Percentiles rank a stretch among this genome's conserved stretches.
phyloP scores from a whole-genome alignment of 768 basidiomycete genomes.

The Cantharellus anzutake region DNA sequence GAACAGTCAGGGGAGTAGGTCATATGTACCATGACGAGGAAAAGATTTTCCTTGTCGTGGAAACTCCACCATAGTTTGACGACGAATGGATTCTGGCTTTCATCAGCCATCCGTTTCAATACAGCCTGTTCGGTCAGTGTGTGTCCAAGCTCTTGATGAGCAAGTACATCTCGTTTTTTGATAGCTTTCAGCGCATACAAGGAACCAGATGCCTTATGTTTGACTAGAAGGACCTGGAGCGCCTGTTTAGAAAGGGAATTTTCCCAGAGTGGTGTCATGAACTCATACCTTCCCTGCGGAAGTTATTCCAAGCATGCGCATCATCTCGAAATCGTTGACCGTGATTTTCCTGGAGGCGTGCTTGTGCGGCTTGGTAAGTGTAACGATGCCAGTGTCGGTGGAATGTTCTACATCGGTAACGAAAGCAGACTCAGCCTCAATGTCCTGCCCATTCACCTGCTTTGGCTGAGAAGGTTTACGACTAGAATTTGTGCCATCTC shows the following conservation, averaged over 20 bases:
- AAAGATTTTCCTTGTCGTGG: conserved; percentile 93
- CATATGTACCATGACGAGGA: conserved; percentile 67
- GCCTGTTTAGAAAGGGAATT: too few species aligned
- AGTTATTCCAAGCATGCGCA: conserved; percentile 90
- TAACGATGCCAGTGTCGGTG: not conserved
- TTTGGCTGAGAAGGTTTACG: too few species aligned
- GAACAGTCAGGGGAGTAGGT: not conserved
- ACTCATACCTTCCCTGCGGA: conserved; percentile 89
- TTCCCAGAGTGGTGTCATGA: too few species aligned
- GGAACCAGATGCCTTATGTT: conserved; percentile 48
- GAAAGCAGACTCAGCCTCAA: too few species aligned
- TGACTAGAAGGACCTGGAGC: conserved; percentile 56
- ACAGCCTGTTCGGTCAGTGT: conserved; percentile 94
- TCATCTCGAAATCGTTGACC: conserved; percentile 91
- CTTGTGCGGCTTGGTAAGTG: conserved; percentile 37
- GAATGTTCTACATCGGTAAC: too few species aligned
- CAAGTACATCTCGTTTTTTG: conserved; percentile 90
- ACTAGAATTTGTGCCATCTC: too few species aligned
- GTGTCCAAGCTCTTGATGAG: conserved; percentile 91
- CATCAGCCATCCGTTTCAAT: conserved; percentile 70
- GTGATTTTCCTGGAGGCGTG: conserved; percentile 53
- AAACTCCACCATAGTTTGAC: conserved; percentile 95
- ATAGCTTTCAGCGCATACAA: conserved; percentile 94
- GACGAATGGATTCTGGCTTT: conserved; percentile 79
- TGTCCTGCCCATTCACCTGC: too few species aligned